phyloP scores from a whole-genome alignment of 192 early-diverging fungal species.

The Diversispora epigaea region DNA sequence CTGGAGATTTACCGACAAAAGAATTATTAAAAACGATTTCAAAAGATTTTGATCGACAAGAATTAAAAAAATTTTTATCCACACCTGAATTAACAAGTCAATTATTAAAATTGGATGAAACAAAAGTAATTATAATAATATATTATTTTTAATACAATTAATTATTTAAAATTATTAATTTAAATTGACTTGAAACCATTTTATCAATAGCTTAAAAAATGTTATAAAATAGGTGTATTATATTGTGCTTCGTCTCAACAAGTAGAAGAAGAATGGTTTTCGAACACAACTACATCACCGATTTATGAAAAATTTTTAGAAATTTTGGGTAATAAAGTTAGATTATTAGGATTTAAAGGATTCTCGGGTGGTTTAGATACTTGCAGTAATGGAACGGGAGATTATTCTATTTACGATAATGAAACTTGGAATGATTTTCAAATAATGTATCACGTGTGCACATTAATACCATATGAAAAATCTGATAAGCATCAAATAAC shows the following conservation, averaged over 20 bases:
- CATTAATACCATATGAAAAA: constrained; percentile 66
- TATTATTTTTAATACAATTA: not conserved
- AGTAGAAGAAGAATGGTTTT: constrained; percentile 78
- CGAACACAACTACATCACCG: constrained; percentile 59
- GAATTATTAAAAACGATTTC: not conserved
- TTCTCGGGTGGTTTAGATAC: constrained; percentile 77
- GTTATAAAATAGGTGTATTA: constrained; percentile 83
- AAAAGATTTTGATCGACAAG: constrained; percentile 22
- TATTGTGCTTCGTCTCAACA: constrained; percentile 66
- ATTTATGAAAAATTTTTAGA: constrained; percentile 64
- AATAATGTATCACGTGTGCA: constrained; percentile 78
- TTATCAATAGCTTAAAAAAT: not conserved
- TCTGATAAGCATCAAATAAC: constrained; percentile 71
- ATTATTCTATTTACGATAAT: constrained; percentile 61
- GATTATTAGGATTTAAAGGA: constrained; percentile 70
- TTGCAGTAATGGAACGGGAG: constrained; percentile 64
- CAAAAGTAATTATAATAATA: constrained; percentile 57
- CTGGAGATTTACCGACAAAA: not conserved
- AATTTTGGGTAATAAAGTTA: constrained; percentile 69
- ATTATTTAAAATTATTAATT: not conserved
- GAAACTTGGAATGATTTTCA: constrained; percentile 71
- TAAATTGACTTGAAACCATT: not conserved
- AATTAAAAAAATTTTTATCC: constrained; percentile 59
- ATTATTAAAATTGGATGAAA: constrained; percentile 70
- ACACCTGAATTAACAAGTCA: constrained; percentile 61